These are phyloP conservation scores for Ceratocystis smalleyi DNA, from an alignment of 2,329 filamentous ascomycete genomes.

Conservation along the genomic window DNA sequence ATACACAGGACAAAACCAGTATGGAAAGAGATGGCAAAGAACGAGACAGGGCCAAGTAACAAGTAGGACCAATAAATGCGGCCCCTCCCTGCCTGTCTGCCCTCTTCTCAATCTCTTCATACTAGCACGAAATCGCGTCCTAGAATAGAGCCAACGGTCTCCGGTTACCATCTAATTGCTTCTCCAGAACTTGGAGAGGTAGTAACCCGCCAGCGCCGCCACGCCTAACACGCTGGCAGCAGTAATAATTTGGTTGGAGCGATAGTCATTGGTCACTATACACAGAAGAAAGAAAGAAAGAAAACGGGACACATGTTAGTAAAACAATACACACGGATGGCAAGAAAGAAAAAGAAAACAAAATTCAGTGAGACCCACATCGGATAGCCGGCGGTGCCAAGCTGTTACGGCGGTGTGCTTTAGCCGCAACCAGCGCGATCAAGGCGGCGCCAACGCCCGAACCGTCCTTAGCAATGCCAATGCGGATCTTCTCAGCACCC, in stretches of 20 bases:
- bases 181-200: conserved; percentile 17
- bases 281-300: background rate
- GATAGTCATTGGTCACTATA: conserved; percentile 23
- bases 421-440: conserved; percentile 75
- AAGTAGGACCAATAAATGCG: too few relatives aligned
- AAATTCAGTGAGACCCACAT: conserved; percentile 6
- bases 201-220: conserved; percentile 27
- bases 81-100: too few relatives aligned
- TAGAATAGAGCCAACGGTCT: too few relatives aligned
- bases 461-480: conserved; percentile 93
- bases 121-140: too few relatives aligned
- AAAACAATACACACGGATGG: background rate
- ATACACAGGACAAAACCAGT: background rate
- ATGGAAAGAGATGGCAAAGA: too few relatives aligned
- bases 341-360: background rate
- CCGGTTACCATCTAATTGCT: background rate
- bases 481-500: conserved; percentile 74
- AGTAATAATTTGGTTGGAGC: conserved; percentile 23
- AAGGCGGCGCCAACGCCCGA: conserved; percentile 65
- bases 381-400: conserved; percentile 12
- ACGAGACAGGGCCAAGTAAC: too few relatives aligned
- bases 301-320: background rate
- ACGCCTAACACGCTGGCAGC: conserved; percentile 26
- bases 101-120: too few relatives aligned
- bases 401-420: conserved; percentile 14